Percentiles rank a stretch among this genome's conserved stretches.
Conservation (phyloP, 2,329 filamentous ascomycete genomes). For the Macrophomina pseudophaseolina region DNA sequence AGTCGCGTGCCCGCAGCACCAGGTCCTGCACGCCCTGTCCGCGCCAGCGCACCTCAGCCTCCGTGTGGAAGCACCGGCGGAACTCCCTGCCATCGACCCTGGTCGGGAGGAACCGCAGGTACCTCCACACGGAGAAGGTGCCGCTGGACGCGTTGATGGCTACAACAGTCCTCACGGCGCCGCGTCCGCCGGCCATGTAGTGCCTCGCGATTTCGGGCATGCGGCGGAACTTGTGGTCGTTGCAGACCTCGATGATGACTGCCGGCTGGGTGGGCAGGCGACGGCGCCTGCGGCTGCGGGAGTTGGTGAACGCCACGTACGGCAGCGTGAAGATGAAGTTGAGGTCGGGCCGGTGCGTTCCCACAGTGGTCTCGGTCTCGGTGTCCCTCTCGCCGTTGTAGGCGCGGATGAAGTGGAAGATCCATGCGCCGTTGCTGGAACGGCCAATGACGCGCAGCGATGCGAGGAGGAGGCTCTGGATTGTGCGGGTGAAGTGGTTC, state of each 20-base stretch:
- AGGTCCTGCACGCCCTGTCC: not conserved
- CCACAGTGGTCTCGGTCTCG: not conserved
- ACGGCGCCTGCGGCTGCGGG: not conserved
- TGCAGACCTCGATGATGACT: constrained; percentile 7
- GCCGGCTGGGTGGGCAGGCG: not conserved
- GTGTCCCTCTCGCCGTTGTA: not conserved
- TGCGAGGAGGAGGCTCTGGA: not conserved
- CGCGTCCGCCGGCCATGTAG: not conserved
- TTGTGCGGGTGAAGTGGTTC: not conserved
- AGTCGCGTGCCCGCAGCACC: not conserved
- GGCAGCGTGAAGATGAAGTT: not conserved
- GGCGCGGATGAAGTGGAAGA: not conserved
- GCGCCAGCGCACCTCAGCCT: not conserved
- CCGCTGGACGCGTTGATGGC: not conserved
- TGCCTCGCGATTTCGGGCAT: not conserved
- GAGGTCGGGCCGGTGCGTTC: not conserved
- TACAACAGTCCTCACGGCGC: not conserved
- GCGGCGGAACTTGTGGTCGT: not conserved
- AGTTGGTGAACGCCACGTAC: not conserved
- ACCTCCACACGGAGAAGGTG: not conserved
- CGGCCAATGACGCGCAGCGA: not conserved
- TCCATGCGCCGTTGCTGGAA: not conserved
- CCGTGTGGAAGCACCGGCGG: not conserved
- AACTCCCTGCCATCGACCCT: not conserved
- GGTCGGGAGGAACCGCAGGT: not conserved